Evolutionary conservation across 345 rosid species (phyloP).

Genomic region (Erysimum cheiranthoides): DNA sequence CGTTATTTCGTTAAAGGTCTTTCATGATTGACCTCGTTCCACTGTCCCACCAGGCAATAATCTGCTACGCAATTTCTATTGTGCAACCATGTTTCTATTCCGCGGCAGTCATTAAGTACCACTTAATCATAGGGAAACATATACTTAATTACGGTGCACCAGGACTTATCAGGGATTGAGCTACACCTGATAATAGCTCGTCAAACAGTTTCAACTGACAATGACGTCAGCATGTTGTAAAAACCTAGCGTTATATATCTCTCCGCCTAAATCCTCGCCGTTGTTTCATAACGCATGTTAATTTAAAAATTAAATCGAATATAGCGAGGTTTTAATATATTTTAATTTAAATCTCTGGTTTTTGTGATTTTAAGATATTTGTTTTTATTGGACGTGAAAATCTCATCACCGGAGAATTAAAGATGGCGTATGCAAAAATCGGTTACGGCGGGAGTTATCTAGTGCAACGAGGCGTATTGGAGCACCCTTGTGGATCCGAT

Average conservation of each 20-base stretch:
- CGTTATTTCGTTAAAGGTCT: conserved; percentile 37
- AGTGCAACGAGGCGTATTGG: conserved; percentile 44
- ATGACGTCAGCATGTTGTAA: conserved; percentile 30
- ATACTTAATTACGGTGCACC: background rate
- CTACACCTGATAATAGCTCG: background rate
- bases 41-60: background rate
- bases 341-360: background rate
- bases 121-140: background rate
- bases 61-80: background rate
- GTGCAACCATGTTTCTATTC: conserved; percentile 19
- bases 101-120: background rate
- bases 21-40: conserved; percentile 23
- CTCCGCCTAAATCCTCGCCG: conserved; percentile 25
- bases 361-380: background rate
- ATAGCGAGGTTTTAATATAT: background rate
- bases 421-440: conserved; percentile 37
- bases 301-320: background rate
- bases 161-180: background rate
- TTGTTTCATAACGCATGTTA: background rate
- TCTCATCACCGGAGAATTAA: conserved; percentile 9
- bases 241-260: conserved; percentile 17
- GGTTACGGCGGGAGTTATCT: conserved; percentile 43
- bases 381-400: conserved; percentile 7
- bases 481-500: conserved; percentile 36
- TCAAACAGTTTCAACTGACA: background rate